These are phyloP conservation scores for Barbatosphaeria neglecta DNA, from an alignment of 495 filamentous ascomycete genomes.

Conservation along the genomic window DNA sequence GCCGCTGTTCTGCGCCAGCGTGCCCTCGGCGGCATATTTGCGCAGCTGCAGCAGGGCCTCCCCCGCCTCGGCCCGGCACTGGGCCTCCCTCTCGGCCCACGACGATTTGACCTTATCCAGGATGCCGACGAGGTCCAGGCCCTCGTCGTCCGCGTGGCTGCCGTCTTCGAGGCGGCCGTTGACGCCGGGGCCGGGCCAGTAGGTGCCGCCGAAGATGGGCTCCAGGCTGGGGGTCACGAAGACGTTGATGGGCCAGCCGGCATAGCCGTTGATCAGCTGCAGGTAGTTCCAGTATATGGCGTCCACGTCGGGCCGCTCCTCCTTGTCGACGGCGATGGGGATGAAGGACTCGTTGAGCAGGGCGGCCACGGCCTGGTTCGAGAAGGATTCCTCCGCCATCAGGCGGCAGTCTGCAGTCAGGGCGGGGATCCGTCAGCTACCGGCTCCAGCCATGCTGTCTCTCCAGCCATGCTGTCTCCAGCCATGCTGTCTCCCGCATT, in stretches of 20 bases:
- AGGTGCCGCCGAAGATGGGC: slow-evolving; percentile 92
- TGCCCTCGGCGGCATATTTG: slow-evolving; percentile 81
- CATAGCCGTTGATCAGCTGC: slow-evolving; percentile 82
- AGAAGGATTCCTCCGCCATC: slow-evolving; percentile 90
- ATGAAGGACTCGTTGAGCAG: slow-evolving; percentile 83
- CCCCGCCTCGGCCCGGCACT: slow-evolving; percentile 69
- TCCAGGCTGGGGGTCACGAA: slow-evolving; percentile 90
- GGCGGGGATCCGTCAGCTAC: no score
- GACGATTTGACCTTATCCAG: slow-evolving; percentile 67
- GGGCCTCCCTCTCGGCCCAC: slow-evolving; percentile 74
- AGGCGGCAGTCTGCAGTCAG: slow-evolving; percentile 84
- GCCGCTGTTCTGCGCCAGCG: slow-evolving; percentile 25
- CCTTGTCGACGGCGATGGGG: slow-evolving; percentile 85
- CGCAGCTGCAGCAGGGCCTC: slow-evolving; percentile 69
- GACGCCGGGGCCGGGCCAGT: slow-evolving; percentile 78
- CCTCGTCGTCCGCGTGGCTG: slow-evolving; percentile 11
- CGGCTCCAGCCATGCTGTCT: no score
- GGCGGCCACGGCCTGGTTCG: slow-evolving; percentile 64
- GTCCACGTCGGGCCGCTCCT: slow-evolving; percentile 92
- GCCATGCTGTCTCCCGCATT: no score
- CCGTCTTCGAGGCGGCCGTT: slow-evolving; percentile 29
- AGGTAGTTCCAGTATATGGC: slow-evolving; percentile 98
- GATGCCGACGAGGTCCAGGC: slow-evolving; percentile 61
- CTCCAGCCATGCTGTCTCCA: no score
- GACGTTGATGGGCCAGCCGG: slow-evolving; percentile 94